Evolutionary conservation across 768 basidiomycete genomes (phyloP).

Genomic region (Naganishia vaughanmartiniae): DNA sequence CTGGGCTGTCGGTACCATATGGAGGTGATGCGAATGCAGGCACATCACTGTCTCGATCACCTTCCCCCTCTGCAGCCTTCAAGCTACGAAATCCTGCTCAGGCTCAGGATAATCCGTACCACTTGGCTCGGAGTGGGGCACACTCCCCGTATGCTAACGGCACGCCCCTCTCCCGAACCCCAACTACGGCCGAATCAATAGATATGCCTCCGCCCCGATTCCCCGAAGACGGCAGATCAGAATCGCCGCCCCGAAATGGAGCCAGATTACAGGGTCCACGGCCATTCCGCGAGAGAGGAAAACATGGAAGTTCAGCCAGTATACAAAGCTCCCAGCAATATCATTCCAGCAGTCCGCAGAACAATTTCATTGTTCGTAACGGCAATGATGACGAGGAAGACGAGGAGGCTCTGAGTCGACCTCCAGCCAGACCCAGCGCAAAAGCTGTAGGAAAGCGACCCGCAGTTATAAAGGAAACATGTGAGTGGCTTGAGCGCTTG

Average conservation of each 20-base stretch:
- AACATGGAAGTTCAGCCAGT: conserved; percentile 30
- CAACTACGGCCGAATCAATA: conserved; percentile 19
- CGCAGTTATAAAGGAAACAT: conserved; percentile 56
- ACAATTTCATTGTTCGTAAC: conserved; percentile 5
- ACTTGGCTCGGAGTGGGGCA: background rate
- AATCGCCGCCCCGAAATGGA: conserved; percentile 26
- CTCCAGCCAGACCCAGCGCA: conserved; percentile 63
- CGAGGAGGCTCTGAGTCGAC: conserved; percentile 40
- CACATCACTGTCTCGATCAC: conserved; percentile 6
- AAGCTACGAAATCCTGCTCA: background rate
- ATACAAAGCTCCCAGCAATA: conserved; percentile 20
- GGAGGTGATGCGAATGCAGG: conserved; percentile 1
- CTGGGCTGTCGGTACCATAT: conserved; percentile 1
- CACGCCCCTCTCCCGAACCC: conserved; percentile 14
- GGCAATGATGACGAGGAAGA: conserved; percentile 29
- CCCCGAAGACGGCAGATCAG: conserved; percentile 22
- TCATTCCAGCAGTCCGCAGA: conserved; percentile 16
- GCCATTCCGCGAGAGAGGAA: conserved; percentile 24
- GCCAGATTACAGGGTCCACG: conserved; percentile 28
- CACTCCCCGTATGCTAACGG: conserved; percentile 14
- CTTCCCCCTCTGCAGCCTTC: conserved; percentile 19
- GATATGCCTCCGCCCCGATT: conserved; percentile 26
- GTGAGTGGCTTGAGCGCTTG: conserved; percentile 51
- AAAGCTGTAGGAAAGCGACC: conserved; percentile 85
- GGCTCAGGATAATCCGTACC: background rate